Conservation (phyloP, 345 rosid species). For the Citrus maxima region DNA sequence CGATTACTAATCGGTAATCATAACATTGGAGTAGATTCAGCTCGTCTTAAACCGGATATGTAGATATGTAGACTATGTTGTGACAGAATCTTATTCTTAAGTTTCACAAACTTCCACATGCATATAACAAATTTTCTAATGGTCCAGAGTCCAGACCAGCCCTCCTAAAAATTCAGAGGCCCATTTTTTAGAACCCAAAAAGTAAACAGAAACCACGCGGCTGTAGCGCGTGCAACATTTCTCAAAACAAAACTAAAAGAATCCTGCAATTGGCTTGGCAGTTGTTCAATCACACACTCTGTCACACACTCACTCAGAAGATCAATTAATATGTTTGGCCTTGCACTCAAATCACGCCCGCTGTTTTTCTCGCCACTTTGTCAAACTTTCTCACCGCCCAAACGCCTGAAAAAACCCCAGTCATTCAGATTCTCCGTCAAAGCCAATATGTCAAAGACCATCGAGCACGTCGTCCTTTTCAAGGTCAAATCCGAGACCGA, state of each 20-base stretch:
- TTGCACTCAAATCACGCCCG: slow-evolving; percentile 11
- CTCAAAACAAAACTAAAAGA: too few relatives aligned
- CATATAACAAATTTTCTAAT: background rate
- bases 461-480: slow-evolving; percentile 86
- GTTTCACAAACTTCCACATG: background rate
- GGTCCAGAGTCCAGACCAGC: background rate
- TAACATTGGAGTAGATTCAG: too few relatives aligned
- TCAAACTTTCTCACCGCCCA: slow-evolving; percentile 18
- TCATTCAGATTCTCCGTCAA: slow-evolving; percentile 5
- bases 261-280: background rate
- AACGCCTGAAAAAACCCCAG: slow-evolving; percentile 6
- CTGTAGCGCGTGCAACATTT: too few relatives aligned
- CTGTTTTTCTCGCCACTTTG: slow-evolving; percentile 16
- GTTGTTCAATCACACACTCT: too few relatives aligned
- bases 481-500: slow-evolving; percentile 56
- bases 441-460: slow-evolving; percentile 31
- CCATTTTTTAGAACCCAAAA: background rate
- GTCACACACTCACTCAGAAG: background rate
- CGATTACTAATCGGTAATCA: too few relatives aligned
- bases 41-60: too few relatives aligned
- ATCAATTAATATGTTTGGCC: slow-evolving; percentile 16
- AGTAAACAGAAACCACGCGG: too few relatives aligned
- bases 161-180: background rate
- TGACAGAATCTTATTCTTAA: background rate
- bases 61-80: too few relatives aligned